Base-by-base conservation (phyloP, 495 filamentous ascomycete genomes). In the Durotheca rogersii region DNA sequence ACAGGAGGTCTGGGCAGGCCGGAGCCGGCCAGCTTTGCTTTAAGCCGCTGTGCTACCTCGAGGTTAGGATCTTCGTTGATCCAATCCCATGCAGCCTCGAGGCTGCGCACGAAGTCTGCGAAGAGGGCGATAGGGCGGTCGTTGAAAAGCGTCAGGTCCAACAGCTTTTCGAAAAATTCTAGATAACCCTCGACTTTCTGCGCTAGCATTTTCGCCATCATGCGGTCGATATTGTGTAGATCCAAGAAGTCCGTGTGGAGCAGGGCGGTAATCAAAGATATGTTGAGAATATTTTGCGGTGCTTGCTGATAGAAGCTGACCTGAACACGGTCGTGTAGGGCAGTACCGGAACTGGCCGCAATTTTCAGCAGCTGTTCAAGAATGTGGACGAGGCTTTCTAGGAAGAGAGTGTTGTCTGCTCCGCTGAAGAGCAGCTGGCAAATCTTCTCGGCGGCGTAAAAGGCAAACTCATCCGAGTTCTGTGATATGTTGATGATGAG, bases 311-410 rank as follows among this genome's bases (percentile, higher is more conserved):
- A 68, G 19, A 86, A 83, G 21, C 90, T 76, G 70, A 81, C 83
- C 29, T 86, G 81, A 25, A 88, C 82, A 11, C 73, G 71, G 42
- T 89, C 77, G 30, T 84, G 79, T n/a, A 85, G 80, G n/a, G 82
- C 81, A 35, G 89, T 87, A 20, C 80, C 75, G 4, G 81, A 78
- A 40, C 52, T 62, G n/a, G 59, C 49, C 23, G 86, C 88, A 61
- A 91, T 80, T 53, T 88, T 81, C 64, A 87, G 89, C n/a, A 95
- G 69, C 46, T 84, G 84, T 44, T 85, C 78, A 11, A 99, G 78
- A 6, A 97, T 73, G 43, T 90, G 81, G 0, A 90, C 89, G 10
- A 96, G 76, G 33, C 89, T 80, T 64, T 97, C 90, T 29, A 95
- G 75, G 48, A 90, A 84, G 21, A 96, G 67, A 9, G 77, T 76